Evolutionary conservation across 768 basidiomycete genomes (phyloP), one percentile per base, ranked within the genome.

Genomic region (Pleurotus tuber-regium): DNA sequence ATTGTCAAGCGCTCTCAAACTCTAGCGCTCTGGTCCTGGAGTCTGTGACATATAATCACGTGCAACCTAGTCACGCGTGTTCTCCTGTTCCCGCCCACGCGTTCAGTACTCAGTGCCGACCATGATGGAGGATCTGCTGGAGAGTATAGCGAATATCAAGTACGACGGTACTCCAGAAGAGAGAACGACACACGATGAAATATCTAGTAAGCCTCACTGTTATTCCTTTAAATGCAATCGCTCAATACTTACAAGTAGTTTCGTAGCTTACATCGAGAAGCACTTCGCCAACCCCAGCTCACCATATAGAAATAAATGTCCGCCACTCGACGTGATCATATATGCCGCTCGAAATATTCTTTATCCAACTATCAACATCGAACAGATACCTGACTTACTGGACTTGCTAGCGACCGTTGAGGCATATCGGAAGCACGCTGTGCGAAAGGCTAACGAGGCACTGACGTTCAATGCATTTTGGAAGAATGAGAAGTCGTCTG

Each of bases 321-420:
- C 62, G 10, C 62, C 72, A 4, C 54, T 73, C 14, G 59, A 66
- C 18, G 30, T 67, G 33, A 47, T 73, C 46, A 51, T 63, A 12
- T 68, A 68, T 43, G 58, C 69, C 16, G 58, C 72, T 51, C 55
- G 65, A 18, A 61, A 59, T 51, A 69, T 73, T 24, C 42, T 71
- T 9, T 54, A 42, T 46, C 66, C 68, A 23, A 53, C 47, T 4
- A 54, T 66, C 28, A 49, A 54, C 30, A 55, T 57, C 7, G 35
- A 57, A 5, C 59, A 63, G 35, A 64, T 68, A 26, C 63, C 66
- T 9, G 64, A 71, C 18, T 60, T 76, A 16, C 61, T 75, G 26
- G 62, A 63, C 40, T 62, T 72, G 8, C 56, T 73, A 24, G 63
- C 70, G 10, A 70, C 65, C 43, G 63, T 69, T 25, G 73, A 75